Percentiles rank a stretch among this genome's conserved stretches.
Evolutionary conservation across 495 filamentous ascomycete genomes (phyloP).

Genomic region (Terfezia claveryi): DNA sequence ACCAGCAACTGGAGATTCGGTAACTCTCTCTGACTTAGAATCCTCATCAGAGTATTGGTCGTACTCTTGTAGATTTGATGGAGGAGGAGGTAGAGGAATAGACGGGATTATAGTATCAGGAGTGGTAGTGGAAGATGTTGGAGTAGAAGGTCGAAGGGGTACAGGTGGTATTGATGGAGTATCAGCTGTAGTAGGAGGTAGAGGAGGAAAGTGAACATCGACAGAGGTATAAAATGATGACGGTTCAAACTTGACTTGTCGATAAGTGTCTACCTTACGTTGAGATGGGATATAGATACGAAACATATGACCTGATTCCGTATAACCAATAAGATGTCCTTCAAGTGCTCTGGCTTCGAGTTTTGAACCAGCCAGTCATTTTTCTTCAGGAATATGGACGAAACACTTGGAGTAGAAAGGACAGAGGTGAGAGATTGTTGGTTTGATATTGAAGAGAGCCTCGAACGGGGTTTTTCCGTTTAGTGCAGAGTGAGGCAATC

Average conservation of each 20-base stretch:
- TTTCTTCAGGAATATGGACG: not conserved
- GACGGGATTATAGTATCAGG: not conserved
- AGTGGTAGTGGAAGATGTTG: not conserved
- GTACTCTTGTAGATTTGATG: too few species aligned
- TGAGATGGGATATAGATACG: not conserved
- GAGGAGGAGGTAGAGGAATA: not conserved
- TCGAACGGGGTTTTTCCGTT: not conserved
- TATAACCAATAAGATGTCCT: not conserved
- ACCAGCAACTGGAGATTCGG: not conserved
- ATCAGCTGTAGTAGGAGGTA: too few species aligned
- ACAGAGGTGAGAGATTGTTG: not conserved
- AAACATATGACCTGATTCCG: not conserved
- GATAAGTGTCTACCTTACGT: not conserved
- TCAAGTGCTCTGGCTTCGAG: not conserved
- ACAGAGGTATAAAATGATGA: not conserved
- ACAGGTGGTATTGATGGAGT: too few species aligned
- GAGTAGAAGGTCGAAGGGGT: too few species aligned
- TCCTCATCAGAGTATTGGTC: too few species aligned
- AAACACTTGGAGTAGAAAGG: not conserved
- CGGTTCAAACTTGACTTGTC: not conserved
- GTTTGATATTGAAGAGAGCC: not conserved
- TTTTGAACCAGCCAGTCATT: not conserved
- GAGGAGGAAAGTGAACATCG: too few species aligned
- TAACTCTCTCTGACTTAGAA: not conserved
- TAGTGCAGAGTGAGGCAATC: not conserved